Evolutionary conservation across 495 filamentous ascomycete genomes (phyloP).

Genomic region (Penicilliopsis zonata): DNA sequence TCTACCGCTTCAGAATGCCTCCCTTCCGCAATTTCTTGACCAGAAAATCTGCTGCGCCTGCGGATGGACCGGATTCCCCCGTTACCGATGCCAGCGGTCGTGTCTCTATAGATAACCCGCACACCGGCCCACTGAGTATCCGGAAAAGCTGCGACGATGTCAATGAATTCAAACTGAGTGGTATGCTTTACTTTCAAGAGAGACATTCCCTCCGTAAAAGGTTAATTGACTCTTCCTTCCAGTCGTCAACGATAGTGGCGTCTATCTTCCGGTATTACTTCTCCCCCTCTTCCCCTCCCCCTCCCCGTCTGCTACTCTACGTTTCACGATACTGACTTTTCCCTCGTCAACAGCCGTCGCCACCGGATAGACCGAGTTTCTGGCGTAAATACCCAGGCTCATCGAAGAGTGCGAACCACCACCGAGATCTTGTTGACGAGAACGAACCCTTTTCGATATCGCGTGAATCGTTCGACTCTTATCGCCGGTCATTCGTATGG

Average conservation of each 20-base stretch:
- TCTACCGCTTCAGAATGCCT: slow-evolving; percentile 39
- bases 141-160: slow-evolving; percentile 47
- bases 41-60: slow-evolving; percentile 42
- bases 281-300: slow-evolving; percentile 1
- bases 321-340: slow-evolving; percentile 8
- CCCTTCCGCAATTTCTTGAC: slow-evolving; percentile 65
- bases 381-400: slow-evolving; percentile 67
- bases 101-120: slow-evolving; percentile 27
- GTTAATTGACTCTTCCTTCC: slow-evolving; percentile 2
- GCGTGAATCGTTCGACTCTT: slow-evolving; percentile 95
- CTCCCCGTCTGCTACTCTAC: slow-evolving; percentile 3
- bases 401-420: slow-evolving; percentile 57
- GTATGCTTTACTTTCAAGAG: slow-evolving; percentile 37
- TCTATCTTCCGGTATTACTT: slow-evolving; percentile 76
- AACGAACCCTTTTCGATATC: slow-evolving; percentile 96
- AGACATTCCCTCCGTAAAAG: background rate
- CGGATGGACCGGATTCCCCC: slow-evolving; percentile 26
- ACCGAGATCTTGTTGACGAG: slow-evolving; percentile 53
- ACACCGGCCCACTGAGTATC: slow-evolving; percentile 41
- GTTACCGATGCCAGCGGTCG: slow-evolving; percentile 29
- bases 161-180: slow-evolving; percentile 72
- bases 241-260: slow-evolving; percentile 96
- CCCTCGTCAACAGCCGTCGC: slow-evolving; percentile 56
- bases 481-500: slow-evolving; percentile 88
- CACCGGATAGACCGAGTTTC: slow-evolving; percentile 71